Evolutionary conservation across 1,139 yeast species (phyloP).

Genomic region (Starmera stellimalicola): DNA sequence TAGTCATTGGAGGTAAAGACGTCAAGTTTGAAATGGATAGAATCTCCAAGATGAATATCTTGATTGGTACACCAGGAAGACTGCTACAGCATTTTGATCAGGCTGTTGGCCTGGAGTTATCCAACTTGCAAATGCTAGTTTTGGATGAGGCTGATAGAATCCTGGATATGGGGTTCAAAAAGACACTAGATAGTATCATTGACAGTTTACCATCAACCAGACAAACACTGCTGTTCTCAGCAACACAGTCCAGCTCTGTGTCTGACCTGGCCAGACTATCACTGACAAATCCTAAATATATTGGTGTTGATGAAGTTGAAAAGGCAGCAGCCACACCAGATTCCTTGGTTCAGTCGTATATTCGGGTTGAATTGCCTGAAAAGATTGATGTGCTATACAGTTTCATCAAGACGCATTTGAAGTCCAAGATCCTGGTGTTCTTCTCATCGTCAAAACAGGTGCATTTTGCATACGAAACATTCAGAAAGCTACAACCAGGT

Average conservation of each 20-base stretch:
- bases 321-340: constrained; percentile 66
- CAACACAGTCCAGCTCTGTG: constrained; percentile 87
- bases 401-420: constrained; percentile 80
- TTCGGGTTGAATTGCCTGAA: constrained; percentile 62
- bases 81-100: constrained; percentile 92
- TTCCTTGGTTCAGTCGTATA: constrained; percentile 73
- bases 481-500: constrained; percentile 92
- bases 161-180: constrained; percentile 92
- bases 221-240: constrained; percentile 85
- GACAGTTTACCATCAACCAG: constrained; percentile 76
- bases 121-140: constrained; percentile 73
- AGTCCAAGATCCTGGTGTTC: constrained; percentile 78
- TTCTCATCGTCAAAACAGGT: constrained; percentile 92
- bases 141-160: constrained; percentile 96
- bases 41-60: constrained; percentile 70
- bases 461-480: constrained; percentile 84
- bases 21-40: constrained; percentile 82
- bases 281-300: constrained; percentile 66
- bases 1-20: constrained; percentile 96
- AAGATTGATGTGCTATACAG: constrained; percentile 84
- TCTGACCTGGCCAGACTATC: constrained; percentile 85
- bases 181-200: constrained; percentile 77
- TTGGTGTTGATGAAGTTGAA: constrained; percentile 44
- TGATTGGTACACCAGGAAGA: constrained; percentile 96
- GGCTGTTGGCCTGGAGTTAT: constrained; percentile 73